Base-by-base conservation (phyloP, 2,329 filamentous ascomycete species). In the Beauveria caledonica region DNA sequence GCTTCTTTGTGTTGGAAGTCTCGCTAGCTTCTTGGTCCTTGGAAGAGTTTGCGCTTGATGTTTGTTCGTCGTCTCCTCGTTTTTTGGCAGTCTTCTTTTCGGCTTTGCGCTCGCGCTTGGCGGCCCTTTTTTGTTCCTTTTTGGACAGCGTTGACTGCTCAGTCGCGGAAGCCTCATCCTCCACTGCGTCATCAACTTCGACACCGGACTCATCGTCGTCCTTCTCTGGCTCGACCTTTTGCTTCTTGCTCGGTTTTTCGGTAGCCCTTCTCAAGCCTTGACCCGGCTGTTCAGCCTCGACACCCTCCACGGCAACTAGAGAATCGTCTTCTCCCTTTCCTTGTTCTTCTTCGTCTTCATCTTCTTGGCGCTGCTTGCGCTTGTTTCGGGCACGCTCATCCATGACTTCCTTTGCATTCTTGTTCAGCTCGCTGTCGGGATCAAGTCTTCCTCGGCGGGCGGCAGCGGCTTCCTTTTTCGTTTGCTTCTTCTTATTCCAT, bases 401-500 rank as follows among this genome's bases (percentile, higher is more conserved):
- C 85, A 96, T 88, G 63, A 97, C 86, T 73, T 97, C 92, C 73
- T 96, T 93, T 63, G 92, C 93, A 65, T 86, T 94, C 64, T 78
- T 79, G 78, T 95, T 94, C 65, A 82, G 72, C 63, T 88, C 86
- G 69, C 91, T 92, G 66, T 93, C 90, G 27, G 94, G 92, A 69
- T 97, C 90, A 45, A 97, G 82, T 77, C 97, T 97, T 62, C 89
- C 90, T 70, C 87, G 84, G 76, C 92, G 92, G 60, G 91, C 89
- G 66, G 88, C 86, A 63, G 86, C 85, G 62, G 90, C 90, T 74
- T 96, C 84, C 73, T 91, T 89, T 72, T 96, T 96, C 55, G 91
- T 93, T 77, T 97, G 92, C 79, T 97, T 97, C 77, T 94, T 96
- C 71, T 88, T 88, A 73, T 86, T 72, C 91, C 92, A 96, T 86